Evolutionary conservation across 164 flowering plant species (phyloP), one percentile per base, ranked within the genome.

Genomic region (Paratinospora sagittata): DNA sequence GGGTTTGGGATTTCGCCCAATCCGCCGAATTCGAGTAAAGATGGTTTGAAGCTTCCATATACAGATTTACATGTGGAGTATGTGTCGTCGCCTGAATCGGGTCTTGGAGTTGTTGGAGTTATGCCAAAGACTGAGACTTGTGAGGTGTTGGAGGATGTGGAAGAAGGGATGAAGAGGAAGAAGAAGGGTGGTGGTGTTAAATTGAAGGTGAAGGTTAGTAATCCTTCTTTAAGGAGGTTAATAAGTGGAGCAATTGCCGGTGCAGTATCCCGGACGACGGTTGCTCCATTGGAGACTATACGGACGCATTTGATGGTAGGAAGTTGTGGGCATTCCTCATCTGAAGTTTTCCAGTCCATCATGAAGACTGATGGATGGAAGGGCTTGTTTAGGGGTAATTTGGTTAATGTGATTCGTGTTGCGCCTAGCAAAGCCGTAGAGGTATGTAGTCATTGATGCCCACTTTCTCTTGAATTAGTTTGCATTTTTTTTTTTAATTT

Each of bases 401-500:
- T 93, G 26, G 90, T 93, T 34, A 96, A 96, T 76, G 99, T 93
- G 26, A 89, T 96, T 76, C 87, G 99, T 3, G 98, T 96, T 66
- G 97, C 99, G 0, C 99, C 99, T 0, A 91, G 97, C 83, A 91
- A 86, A 82, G 97, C 95, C 39, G 81, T 91, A 58, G 93, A 91
- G 92, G 89, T 86, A 26, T 41, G 30, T 27, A 11, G n/a, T 30
- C 34, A 30, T 30, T 3, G 1, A 55, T 55, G 21, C 9, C 6
- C 61, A n/a, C 21, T 55, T 55, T n/a, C n/a, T 55, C 61, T 55
- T 55, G 61, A 55, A 3, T 55, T 16, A 49, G 27, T 66, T 23
- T 30, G 34, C 34, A 30, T 30, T 30, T 2, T 30, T 30, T 30
- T 30, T 52, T 27, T 13, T 27, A 16, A 13, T 9, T 43, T 5